Conservation (phyloP, 306 rosid genomes). For the Trichosanthes cucumerina region DNA sequence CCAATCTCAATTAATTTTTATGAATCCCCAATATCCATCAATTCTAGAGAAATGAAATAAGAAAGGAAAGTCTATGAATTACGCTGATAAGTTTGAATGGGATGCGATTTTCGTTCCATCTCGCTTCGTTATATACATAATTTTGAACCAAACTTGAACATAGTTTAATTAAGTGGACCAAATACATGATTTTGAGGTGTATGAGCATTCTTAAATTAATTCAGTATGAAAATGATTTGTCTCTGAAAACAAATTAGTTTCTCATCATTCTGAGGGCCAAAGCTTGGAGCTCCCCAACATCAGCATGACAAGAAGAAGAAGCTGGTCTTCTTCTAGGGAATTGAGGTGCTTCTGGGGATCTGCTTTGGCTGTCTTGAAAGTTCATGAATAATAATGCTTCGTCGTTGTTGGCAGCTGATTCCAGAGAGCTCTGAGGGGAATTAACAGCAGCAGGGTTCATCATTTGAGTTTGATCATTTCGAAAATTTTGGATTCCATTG, state of each 20-base stretch:
- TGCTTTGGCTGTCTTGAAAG: constrained; percentile 46
- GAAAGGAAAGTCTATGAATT: background rate
- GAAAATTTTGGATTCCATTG: constrained; percentile 23
- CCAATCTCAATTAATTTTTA: too few species aligned
- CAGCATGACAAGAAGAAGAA: constrained; percentile 18
- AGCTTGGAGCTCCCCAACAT: constrained; percentile 85
- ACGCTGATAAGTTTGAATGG: background rate
- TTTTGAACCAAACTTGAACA: background rate
- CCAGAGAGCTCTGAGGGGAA: constrained; percentile 84
- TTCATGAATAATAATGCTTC: constrained; percentile 24
- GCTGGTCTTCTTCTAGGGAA: constrained; percentile 34
- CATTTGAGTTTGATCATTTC: constrained; percentile 22
- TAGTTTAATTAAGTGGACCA: too few species aligned
- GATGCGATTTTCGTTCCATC: background rate
- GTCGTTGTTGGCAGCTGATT: constrained; percentile 46
- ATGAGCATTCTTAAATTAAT: too few species aligned
- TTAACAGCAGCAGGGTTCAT: constrained; percentile 42
- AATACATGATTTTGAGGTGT: too few species aligned
- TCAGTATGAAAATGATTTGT: background rate
- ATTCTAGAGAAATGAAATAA: background rate
- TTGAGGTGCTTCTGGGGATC: constrained; percentile 23
- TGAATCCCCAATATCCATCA: too few species aligned
- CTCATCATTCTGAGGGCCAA: constrained; percentile 94
- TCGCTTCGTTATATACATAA: background rate
- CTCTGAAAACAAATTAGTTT: constrained; percentile 17